These are phyloP conservation scores for Septoria petroselini DNA, from an alignment of 2,329 filamentous ascomycete species.

Conservation along the genomic window DNA sequence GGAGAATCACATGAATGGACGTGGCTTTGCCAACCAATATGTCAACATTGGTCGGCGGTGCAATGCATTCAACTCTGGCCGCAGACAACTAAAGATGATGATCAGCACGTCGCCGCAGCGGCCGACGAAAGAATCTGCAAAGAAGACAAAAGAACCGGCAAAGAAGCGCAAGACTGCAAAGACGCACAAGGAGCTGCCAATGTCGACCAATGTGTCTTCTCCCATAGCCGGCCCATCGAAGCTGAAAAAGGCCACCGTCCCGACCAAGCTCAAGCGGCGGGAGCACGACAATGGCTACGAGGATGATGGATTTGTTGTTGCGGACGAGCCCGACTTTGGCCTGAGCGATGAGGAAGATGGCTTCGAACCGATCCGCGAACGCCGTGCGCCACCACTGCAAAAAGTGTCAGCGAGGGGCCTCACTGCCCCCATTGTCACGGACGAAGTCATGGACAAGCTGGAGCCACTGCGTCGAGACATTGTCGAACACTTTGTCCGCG, in stretches of 20 bases:
- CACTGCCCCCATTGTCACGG: slow-evolving; percentile 59
- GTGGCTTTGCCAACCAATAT: slow-evolving; percentile 72
- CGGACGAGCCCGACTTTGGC: slow-evolving; percentile 33
- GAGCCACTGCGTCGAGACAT: slow-evolving; percentile 61
- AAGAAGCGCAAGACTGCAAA: slow-evolving; percentile 38
- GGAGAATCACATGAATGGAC: slow-evolving; percentile 43
- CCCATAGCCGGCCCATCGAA: slow-evolving; percentile 53
- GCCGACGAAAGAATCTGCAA: slow-evolving; percentile 35
- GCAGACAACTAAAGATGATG: slow-evolving; percentile 51
- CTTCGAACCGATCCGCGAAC: slow-evolving; percentile 42
- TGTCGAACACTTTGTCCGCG: slow-evolving; percentile 62
- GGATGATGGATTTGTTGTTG: slow-evolving; percentile 39
- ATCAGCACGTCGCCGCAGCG: slow-evolving; percentile 42
- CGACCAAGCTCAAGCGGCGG: slow-evolving; percentile 30
- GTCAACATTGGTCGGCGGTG: slow-evolving; percentile 51
- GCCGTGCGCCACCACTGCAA: slow-evolving; percentile 41
- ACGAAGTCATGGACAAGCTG: slow-evolving; percentile 54
- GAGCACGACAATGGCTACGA: slow-evolving; percentile 38
- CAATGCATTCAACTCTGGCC: slow-evolving; percentile 47
- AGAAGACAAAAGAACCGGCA: slow-evolving; percentile 34
- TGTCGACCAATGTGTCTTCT: slow-evolving; percentile 66
- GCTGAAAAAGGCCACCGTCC: slow-evolving; percentile 33
- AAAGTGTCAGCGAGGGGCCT: slow-evolving; percentile 39
- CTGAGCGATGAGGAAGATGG: slow-evolving; percentile 45
- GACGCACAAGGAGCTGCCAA: slow-evolving; percentile 49